A percentile compares a stretch with the other conserved stretches of the same genome.
Conservation (phyloP, 2,329 filamentous ascomycete genomes). For the Xylaria sp. region DNA sequence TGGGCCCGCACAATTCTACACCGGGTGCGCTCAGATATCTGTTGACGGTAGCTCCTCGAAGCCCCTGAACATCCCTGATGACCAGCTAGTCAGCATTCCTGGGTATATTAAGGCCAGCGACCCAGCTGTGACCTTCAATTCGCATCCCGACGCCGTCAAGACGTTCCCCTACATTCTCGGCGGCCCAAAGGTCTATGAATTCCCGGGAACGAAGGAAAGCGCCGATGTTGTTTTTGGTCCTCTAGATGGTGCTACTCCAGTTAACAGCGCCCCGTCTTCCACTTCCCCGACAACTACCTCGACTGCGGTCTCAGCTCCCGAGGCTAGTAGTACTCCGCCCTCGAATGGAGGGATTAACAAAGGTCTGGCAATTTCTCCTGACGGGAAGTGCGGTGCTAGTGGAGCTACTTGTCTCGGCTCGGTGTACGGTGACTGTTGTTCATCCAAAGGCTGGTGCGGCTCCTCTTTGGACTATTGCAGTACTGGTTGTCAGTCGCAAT, state of each 20-base stretch:
- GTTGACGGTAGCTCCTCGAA: conserved; percentile 6
- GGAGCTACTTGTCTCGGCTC: conserved; percentile 18
- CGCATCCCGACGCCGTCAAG: conserved; percentile 25
- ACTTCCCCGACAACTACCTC: background rate
- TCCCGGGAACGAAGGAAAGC: conserved; percentile 20
- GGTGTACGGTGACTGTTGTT: conserved; percentile 26
- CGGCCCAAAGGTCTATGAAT: conserved; percentile 20
- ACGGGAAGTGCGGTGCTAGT: conserved; percentile 17
- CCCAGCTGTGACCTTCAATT: conserved; percentile 36
- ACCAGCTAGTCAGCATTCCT: conserved; percentile 40
- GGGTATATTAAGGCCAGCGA: conserved; percentile 37
- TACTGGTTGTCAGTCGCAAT: conserved; percentile 19
- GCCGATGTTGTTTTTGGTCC: conserved; percentile 22
- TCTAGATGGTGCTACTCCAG: conserved; percentile 8
- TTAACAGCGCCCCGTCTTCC: background rate
- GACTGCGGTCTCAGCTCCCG: background rate
- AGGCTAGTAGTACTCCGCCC: conserved; percentile 6
- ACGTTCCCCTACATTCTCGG: conserved; percentile 29
- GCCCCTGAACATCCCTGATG: conserved; percentile 54
- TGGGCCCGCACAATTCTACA: conserved; percentile 56
- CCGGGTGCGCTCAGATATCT: conserved; percentile 33
- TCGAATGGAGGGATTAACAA: background rate
- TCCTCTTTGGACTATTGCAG: conserved; percentile 20
- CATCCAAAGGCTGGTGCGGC: conserved; percentile 16
- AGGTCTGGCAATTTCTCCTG: background rate